Base-by-base conservation (phyloP, 495 filamentous ascomycete species). In the Penicillium desertorum region DNA sequence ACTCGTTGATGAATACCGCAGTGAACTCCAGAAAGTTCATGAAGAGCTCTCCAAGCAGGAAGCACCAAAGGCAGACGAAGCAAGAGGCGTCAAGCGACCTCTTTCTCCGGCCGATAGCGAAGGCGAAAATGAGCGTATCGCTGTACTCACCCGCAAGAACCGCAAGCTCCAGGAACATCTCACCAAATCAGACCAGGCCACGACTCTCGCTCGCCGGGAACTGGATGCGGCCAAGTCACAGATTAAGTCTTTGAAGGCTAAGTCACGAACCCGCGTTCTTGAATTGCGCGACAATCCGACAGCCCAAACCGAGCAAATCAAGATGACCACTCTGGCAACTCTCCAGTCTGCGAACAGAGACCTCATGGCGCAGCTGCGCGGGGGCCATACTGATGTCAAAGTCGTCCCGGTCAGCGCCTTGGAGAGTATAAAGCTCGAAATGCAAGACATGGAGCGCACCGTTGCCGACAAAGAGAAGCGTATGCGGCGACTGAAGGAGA, bases 241-340 rank as follows among this genome's bases (percentile, higher is more conserved):
- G 58, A 81, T 96, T 46, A 75, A 80, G 39, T 81, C 86, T 1
- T 86, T 94, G 34, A 82, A 89, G 61, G 79, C 85, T 16, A 82
- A 85, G 44, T 88, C 88, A 34, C 86, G 88, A 52, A 96, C 87
- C 5, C 92, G 94, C 22, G 79, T 98, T 47, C 86, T 99, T 25
- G 87, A 91, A 54, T 78, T 99, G 22, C 87, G 91, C 57, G 84
- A 87, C 39, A 99, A 99, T 67, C 94, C 94, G 0, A 98, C 93
- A 8, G 81, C 90, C 0, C 82, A 91, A 58, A 83, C 81, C 56
- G 90, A 94, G 70, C 85, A 87, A 47, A 81, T 96, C 65, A 96
- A 98, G 67, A 75, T 86, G 27, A 77, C 83, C 47, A 95, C 91
- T 8, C 83, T 98, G 9, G 78, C 71, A 25, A 83, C 86, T 3